Percentiles rank a stretch among this genome's conserved stretches.
Evolutionary conservation across 768 basidiomycete species (phyloP).

Genomic region (Coprinopsis marcescibilis): DNA sequence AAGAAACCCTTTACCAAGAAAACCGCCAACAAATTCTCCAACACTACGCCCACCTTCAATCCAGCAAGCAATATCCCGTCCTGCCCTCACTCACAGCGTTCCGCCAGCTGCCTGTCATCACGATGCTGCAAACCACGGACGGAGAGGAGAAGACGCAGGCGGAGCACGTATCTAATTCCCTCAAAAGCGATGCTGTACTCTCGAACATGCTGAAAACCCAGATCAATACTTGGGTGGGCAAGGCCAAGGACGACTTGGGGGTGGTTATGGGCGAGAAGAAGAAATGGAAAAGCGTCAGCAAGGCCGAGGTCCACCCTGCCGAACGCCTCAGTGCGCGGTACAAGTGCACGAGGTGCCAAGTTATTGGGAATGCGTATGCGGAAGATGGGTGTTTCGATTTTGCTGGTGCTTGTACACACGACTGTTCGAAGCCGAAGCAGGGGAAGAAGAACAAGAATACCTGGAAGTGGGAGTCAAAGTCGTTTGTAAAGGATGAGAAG

Average conservation of each 20-base stretch:
- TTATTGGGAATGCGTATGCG: constrained; percentile 24
- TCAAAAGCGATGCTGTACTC: constrained; percentile 13
- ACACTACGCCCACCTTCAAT: constrained; percentile 42
- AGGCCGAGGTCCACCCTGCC: constrained; percentile 44
- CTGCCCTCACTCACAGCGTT: constrained; percentile 47
- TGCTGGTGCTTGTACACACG: constrained; percentile 51
- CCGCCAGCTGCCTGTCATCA: constrained; percentile 41
- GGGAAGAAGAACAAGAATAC: constrained; percentile 16
- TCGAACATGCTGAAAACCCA: constrained; percentile 23
- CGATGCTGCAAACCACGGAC: constrained; percentile 23
- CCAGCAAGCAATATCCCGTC: constrained; percentile 20
- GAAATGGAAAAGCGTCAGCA: constrained; percentile 47
- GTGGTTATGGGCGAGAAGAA: constrained; percentile 37
- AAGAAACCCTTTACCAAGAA: constrained; percentile 19
- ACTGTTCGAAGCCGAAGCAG: constrained; percentile 35
- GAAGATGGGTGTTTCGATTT: constrained; percentile 50
- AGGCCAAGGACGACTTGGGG: constrained; percentile 39
- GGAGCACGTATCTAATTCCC: constrained; percentile 14
- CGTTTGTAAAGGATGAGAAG: constrained; percentile 57
- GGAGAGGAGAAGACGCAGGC: constrained; percentile 2
- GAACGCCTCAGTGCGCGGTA: constrained; percentile 57
- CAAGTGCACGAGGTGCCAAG: constrained; percentile 47
- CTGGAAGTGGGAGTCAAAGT: constrained; percentile 40
- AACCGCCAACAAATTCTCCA: constrained; percentile 32
- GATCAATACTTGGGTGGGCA: constrained; percentile 42